phyloP scores from a whole-genome alignment of 345 rosid species.

The Salix koriyanagi region DNA sequence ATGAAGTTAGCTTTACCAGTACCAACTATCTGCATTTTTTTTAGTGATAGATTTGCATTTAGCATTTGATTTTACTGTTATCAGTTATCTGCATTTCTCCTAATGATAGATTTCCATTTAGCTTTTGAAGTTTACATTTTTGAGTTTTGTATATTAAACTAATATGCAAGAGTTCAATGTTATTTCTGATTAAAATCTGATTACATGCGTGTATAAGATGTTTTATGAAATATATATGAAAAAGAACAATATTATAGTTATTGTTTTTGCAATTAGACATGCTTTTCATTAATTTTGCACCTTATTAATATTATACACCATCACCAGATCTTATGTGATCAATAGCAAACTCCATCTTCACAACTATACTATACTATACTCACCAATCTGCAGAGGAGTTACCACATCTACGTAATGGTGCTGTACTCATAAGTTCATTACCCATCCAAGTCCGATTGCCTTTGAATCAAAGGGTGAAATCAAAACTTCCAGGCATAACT shows the following conservation, averaged over 20 bases:
- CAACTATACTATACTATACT: neutral
- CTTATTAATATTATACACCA: too few species aligned
- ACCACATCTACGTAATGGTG: neutral
- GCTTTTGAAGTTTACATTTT: neutral
- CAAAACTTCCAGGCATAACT: slow-evolving; percentile 5
- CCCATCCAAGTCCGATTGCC: neutral
- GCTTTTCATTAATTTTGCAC: too few species aligned
- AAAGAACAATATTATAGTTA: too few species aligned
- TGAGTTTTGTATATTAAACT: neutral
- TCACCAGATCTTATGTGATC: neutral
- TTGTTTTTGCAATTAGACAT: too few species aligned
- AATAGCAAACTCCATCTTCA: neutral
- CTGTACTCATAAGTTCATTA: neutral
- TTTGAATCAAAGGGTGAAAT: neutral
- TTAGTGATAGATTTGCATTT: too few species aligned
- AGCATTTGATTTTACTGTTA: too few species aligned
- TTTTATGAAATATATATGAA: too few species aligned
- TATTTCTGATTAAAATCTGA: neutral
- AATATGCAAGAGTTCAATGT: neutral
- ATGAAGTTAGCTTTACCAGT: too few species aligned
- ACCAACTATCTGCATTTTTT: too few species aligned
- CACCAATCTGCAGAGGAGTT: neutral
- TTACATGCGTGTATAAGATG: too few species aligned
- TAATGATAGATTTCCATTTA: neutral
- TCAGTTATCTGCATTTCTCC: too few species aligned